phyloP scores from a whole-genome alignment of 768 basidiomycete species.

The Phylloporus arenicola region DNA sequence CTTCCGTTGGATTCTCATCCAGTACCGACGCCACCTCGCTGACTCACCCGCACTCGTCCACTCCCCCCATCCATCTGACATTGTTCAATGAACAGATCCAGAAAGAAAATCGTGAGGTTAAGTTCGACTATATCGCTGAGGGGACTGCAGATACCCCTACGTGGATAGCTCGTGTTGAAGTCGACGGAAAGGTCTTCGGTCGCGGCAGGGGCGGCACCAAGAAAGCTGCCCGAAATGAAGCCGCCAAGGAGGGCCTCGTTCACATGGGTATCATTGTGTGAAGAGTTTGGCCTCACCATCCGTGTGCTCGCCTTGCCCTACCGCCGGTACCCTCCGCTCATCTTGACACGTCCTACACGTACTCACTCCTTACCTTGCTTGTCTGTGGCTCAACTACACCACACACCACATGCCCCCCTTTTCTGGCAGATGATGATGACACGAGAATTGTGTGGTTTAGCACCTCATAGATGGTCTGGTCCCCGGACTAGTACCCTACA shows the following conservation, averaged over 20 bases:
- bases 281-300: neutral
- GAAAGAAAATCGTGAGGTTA: constrained; percentile 49
- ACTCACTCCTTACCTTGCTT: no score
- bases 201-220: constrained; percentile 68
- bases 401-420: no score
- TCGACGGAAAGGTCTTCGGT: constrained; percentile 57
- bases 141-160: constrained; percentile 65
- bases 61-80: constrained; percentile 50
- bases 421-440: no score
- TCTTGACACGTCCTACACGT: no score
- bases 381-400: no score
- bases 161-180: constrained; percentile 63
- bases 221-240: constrained; percentile 75
- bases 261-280: constrained; percentile 51
- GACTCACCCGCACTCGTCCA: constrained; percentile 12
- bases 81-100: constrained; percentile 76
- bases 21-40: constrained; percentile 6
- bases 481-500: no score
- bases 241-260: constrained; percentile 67
- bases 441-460: no score
- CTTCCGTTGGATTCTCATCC: neutral
- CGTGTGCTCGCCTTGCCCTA: no score
- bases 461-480: no score
- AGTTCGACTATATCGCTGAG: constrained; percentile 51
- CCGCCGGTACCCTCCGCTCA: no score